Percentiles rank a stretch among this genome's conserved stretches.
These are phyloP conservation scores for Trypanosoma congolense DNA, from an alignment of 208 protist genomes.

Conservation along the genomic window DNA sequence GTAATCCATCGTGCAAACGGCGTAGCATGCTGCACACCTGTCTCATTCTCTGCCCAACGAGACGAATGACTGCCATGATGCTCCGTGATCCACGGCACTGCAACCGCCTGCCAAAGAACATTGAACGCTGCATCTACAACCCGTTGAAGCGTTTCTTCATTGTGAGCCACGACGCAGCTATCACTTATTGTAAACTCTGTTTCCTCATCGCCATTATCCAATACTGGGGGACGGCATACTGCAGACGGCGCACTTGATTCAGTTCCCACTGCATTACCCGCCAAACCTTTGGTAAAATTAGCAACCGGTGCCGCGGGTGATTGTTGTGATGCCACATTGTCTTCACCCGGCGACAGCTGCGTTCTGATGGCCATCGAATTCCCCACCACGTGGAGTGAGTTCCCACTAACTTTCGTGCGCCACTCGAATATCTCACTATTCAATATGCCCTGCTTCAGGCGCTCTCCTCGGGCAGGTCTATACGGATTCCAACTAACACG, in stretches of 20 bases:
- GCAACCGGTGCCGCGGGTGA: neutral
- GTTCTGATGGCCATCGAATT: conserved; percentile 6
- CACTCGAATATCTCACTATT: conserved; percentile 77
- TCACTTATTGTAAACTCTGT: neutral
- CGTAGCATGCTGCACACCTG: neutral
- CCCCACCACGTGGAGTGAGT: conserved; percentile 47
- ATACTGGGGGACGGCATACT: neutral
- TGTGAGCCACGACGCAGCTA: neutral
- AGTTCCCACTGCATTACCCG: neutral
- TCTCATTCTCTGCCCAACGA: neutral
- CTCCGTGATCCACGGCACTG: conserved; percentile 25
- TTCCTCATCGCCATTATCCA: neutral
- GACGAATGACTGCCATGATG: conserved; percentile 1
- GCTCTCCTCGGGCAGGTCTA: conserved; percentile 45
- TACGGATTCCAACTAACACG: conserved; percentile 75
- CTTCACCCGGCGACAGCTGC: neutral
- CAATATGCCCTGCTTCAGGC: conserved; percentile 48
- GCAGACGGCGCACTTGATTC: neutral
- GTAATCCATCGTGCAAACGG: neutral
- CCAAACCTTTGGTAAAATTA: neutral
- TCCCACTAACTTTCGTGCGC: conserved; percentile 24
- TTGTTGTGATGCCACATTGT: too few relatives aligned
- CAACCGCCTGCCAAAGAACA: conserved; percentile 20
- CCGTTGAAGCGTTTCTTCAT: neutral
- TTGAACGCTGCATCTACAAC: conserved; percentile 20